Evolutionary conservation across 2,329 filamentous ascomycete genomes (phyloP), one percentile per base, ranked within the genome.

Genomic region (Alternaria postmessia): DNA sequence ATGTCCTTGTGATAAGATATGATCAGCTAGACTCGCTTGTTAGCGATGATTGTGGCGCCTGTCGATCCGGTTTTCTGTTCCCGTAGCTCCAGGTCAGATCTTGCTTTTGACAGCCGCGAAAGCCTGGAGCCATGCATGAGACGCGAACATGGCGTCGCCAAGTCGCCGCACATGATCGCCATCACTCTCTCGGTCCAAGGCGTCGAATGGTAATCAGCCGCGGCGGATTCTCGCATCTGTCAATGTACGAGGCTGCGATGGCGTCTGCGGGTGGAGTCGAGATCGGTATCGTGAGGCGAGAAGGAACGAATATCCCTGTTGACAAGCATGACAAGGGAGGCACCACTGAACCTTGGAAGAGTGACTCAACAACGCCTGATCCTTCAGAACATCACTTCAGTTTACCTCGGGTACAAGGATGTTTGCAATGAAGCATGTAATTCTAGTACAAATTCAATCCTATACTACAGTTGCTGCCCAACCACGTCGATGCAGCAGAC

Each of bases 391-490:
- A 44, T 49, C 20, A 39, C 44, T 26, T 38, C n/a, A 51, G 52
- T 53, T 34, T 59, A 41, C 52, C 24, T 18, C 26, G 39, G 41
- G 30, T 59, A 38, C 56, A 49, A 53, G 34, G 28, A 53, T 47
- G 52, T 26, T 38, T 59, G 64, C 59, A 61, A 42, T 66, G 57
- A 61, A 66, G 67, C 55, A 54, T 55, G 39, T 60, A 46, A 61
- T 57, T 70, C 68, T 70, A 56, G 36, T 64, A 62, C 63, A 59
- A 62, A 56, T 38, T 49, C 49, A 52, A 59, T 51, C 43, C 60
- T 68, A 68, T 67, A 46, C 39, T 66, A 67, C 65, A 66, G 52
- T 59, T 72, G 68, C 65, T 64, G 68, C 69, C 69, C 65, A 63
- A 71, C 63, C 55, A 54, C 53, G 54, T 63, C 49, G 42, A 28